A percentile compares a stretch with the other conserved stretches of the same genome.
Conservation (phyloP, 805 yeast genomes). For the Wickerhamiella australiensis region DNA sequence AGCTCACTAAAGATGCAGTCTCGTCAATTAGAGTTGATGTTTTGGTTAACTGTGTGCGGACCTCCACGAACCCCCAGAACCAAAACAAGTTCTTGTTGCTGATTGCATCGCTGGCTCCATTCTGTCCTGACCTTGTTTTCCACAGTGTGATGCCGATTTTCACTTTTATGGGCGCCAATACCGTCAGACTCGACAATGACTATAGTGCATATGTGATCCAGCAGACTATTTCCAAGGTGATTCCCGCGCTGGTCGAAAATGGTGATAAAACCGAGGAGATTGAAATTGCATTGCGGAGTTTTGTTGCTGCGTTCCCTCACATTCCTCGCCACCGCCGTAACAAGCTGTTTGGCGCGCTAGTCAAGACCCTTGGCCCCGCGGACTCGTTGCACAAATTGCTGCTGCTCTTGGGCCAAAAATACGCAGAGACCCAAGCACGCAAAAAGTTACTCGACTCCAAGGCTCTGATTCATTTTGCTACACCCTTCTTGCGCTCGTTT, state of each 20-base stretch:
- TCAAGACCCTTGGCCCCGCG: conserved; percentile 58
- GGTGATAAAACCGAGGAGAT: conserved; percentile 46
- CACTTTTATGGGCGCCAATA: conserved; percentile 98
- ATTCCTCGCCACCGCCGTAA: conserved; percentile 95
- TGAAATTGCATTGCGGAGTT: conserved; percentile 75
- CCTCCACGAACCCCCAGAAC: conserved; percentile 84
- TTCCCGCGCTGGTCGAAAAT: conserved; percentile 69
- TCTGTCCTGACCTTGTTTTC: conserved; percentile 81
- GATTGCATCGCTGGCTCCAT: conserved; percentile 72
- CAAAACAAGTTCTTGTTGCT: conserved; percentile 80
- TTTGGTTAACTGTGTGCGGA: conserved; percentile 78
- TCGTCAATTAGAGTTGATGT: conserved; percentile 75
- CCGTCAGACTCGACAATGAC: conserved; percentile 92
- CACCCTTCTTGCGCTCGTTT: conserved; percentile 58
- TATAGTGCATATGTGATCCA: conserved; percentile 86
- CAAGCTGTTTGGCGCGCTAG: conserved; percentile 66
- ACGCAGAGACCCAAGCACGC: conserved; percentile 31
- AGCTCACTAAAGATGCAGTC: conserved; percentile 26
- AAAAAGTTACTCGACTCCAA: conserved; percentile 53
- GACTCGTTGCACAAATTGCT: conserved; percentile 59
- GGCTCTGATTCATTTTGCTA: conserved; percentile 57
- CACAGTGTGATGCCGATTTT: conserved; percentile 99
- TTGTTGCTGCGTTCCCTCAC: conserved; percentile 88
- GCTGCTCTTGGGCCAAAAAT: conserved; percentile 72
- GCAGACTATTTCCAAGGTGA: conserved; percentile 76